These are phyloP conservation scores for Pisolithus thermaeus DNA, from an alignment of 1,284 basidiomycete genomes.

Conservation along the genomic window DNA sequence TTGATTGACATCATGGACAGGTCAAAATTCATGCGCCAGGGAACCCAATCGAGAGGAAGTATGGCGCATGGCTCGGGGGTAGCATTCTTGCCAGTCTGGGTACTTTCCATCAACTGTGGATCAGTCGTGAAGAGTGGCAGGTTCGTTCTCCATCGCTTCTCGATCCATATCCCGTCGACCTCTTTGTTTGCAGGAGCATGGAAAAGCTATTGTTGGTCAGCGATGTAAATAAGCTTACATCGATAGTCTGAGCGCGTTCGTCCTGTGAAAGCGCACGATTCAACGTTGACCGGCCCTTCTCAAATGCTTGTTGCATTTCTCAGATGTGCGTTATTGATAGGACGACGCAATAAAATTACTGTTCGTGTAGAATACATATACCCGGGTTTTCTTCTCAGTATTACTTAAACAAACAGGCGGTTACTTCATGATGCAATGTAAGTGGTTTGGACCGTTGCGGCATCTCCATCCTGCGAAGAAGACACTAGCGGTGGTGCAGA, in stretches of 20 bases:
- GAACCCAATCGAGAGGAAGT: conserved; percentile 82
- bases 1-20: conserved; percentile 27
- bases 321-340: not conserved
- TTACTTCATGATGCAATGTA: not conserved
- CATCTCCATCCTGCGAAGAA: not conserved
- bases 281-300: too few species aligned
- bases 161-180: conserved; percentile 1
- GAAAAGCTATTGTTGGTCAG: conserved; percentile 69
- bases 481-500: not conserved
- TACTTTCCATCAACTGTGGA: conserved; percentile 96
- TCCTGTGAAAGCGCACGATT: too few species aligned
- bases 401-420: not conserved
- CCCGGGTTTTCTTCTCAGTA: not conserved
- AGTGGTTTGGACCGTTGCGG: not conserved
- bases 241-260: too few species aligned
- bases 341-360: not conserved
- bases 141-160: conserved; percentile 36
- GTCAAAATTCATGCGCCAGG: conserved; percentile 87
- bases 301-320: not conserved
- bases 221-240: conserved; percentile 57
- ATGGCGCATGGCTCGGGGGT: conserved; percentile 90
- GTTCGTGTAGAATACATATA: not conserved
- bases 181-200: conserved; percentile 55
- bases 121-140: conserved; percentile 89
- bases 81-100: conserved; percentile 90